A percentile compares a stretch with the other conserved stretches of the same genome.
These are phyloP conservation scores for Syncephalastrum monosporum DNA, from an alignment of 371 early-diverging fungal species.

Conservation along the genomic window DNA sequence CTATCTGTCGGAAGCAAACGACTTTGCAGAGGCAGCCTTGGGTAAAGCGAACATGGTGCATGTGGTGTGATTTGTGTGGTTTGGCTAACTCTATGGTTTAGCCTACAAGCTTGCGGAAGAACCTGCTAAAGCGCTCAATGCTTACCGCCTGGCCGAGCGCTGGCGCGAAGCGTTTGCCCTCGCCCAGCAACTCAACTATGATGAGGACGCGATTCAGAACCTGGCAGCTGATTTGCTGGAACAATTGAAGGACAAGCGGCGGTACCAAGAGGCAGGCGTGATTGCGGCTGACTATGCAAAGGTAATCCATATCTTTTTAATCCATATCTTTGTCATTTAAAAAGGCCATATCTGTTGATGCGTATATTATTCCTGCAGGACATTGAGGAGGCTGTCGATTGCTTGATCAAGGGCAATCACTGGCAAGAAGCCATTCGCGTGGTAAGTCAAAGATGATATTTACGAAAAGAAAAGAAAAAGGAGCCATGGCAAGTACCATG, in stretches of 20 bases:
- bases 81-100: neutral
- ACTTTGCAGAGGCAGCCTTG: conserved; percentile 74
- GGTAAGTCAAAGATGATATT: conserved; percentile 21
- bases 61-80: neutral
- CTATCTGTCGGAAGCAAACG: conserved; percentile 50
- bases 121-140: conserved; percentile 61
- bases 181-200: conserved; percentile 61
- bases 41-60: conserved; percentile 21
- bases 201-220: conserved; percentile 44
- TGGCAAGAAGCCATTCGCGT: conserved; percentile 76
- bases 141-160: conserved; percentile 61
- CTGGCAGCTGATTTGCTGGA: conserved; percentile 53
- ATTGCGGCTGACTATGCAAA: conserved; percentile 67
- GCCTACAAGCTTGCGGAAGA: conserved; percentile 70
- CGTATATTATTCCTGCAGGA: conserved; percentile 32
- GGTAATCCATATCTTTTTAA: too few relatives aligned
- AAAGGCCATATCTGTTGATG: neutral
- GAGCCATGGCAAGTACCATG: neutral
- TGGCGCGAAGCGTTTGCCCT: conserved; percentile 76
- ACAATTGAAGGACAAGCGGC: conserved; percentile 54
- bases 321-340: too few relatives aligned
- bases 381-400: conserved; percentile 64
- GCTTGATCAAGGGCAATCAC: conserved; percentile 61
- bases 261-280: conserved; percentile 60
- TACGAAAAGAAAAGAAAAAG: too few relatives aligned